Percentiles rank a stretch among this genome's conserved stretches.
Evolutionary conservation across 2,329 filamentous ascomycete genomes (phyloP).

Genomic region (Trichoderma atroviride): DNA sequence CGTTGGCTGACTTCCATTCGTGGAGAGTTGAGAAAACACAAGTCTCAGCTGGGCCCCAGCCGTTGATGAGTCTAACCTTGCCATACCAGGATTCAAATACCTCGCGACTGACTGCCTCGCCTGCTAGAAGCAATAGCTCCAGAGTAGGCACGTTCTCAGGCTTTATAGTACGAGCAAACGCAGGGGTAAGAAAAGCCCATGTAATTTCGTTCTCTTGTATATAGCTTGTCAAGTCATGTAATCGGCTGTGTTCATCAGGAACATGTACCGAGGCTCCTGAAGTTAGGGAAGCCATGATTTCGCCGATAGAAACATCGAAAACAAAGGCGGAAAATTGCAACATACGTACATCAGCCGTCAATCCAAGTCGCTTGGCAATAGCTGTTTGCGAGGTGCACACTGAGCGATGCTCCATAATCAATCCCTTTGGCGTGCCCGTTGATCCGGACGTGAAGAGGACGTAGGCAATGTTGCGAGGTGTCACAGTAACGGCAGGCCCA

Average conservation of each 20-base stretch:
- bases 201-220: background rate
- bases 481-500: background rate
- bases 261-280: slow-evolving; percentile 14
- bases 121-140: slow-evolving; percentile 5
- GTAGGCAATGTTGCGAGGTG: slow-evolving; percentile 18
- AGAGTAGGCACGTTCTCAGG: slow-evolving; percentile 4
- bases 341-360: slow-evolving; percentile 19
- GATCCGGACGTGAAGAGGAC: slow-evolving; percentile 23
- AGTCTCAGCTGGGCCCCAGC: slow-evolving; percentile 23
- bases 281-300: slow-evolving; percentile 8
- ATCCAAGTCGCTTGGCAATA: background rate
- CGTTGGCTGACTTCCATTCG: background rate
- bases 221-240: background rate
- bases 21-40: slow-evolving; percentile 16
- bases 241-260: slow-evolving; percentile 6
- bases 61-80: slow-evolving; percentile 5
- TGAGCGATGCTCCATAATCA: slow-evolving; percentile 20
- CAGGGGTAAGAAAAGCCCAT: slow-evolving; percentile 8
- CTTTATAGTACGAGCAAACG: slow-evolving; percentile 8
- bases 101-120: slow-evolving; percentile 10
- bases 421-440: slow-evolving; percentile 18
- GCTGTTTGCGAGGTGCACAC: slow-evolving; percentile 5
- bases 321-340: slow-evolving; percentile 21
- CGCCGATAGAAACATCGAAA: slow-evolving; percentile 24
- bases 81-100: slow-evolving; percentile 13